Percentiles rank a stretch among this genome's conserved stretches.
These are phyloP conservation scores for Geosmithia putterillii DNA, from an alignment of 2,329 filamentous ascomycete genomes.

Conservation along the genomic window DNA sequence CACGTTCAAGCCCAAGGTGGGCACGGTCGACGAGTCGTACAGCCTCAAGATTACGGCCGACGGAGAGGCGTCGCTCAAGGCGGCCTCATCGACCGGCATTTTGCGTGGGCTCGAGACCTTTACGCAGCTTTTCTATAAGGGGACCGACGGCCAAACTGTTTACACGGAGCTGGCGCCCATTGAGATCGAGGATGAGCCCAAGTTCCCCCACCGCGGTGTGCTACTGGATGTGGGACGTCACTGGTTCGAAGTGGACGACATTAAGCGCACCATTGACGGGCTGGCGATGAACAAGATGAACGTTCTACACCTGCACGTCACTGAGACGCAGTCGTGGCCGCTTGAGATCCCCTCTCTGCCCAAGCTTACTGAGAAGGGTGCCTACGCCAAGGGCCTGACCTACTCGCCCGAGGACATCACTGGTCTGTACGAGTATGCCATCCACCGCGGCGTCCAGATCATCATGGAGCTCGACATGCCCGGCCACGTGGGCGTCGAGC, in stretches of 20 bases:
- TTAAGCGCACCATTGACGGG: conserved; percentile 66
- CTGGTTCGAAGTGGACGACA: conserved; percentile 54
- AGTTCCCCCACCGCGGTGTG: conserved; percentile 65
- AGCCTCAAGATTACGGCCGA: conserved; percentile 44
- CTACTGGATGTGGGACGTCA: conserved; percentile 68
- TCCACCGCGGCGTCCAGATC: conserved; percentile 43
- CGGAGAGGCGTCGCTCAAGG: conserved; percentile 50
- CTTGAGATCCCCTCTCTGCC: conserved; percentile 64
- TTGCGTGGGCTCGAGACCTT: conserved; percentile 66
- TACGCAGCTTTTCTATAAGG: conserved; percentile 66
- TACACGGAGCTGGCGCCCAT: conserved; percentile 67
- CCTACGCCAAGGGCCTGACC: conserved; percentile 53
- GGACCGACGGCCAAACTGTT: conserved; percentile 41
- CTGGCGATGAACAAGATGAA: conserved; percentile 75
- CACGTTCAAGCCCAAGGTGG: conserved; percentile 48
- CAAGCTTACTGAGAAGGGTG: conserved; percentile 58
- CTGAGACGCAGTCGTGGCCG: conserved; percentile 78
- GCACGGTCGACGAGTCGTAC: conserved; percentile 66
- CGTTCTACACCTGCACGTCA: conserved; percentile 67
- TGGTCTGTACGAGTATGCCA: conserved; percentile 60
- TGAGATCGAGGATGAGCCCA: conserved; percentile 57
- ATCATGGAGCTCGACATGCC: conserved; percentile 53
- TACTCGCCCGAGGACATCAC: conserved; percentile 56
- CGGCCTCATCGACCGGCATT: conserved; percentile 55
- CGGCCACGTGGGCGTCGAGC: conserved; percentile 43